Percentiles rank a stretch among this genome's conserved stretches.
These are phyloP conservation scores for Trichaptum fuscoviolaceum DNA, from an alignment of 768 basidiomycete species.

Conservation along the genomic window DNA sequence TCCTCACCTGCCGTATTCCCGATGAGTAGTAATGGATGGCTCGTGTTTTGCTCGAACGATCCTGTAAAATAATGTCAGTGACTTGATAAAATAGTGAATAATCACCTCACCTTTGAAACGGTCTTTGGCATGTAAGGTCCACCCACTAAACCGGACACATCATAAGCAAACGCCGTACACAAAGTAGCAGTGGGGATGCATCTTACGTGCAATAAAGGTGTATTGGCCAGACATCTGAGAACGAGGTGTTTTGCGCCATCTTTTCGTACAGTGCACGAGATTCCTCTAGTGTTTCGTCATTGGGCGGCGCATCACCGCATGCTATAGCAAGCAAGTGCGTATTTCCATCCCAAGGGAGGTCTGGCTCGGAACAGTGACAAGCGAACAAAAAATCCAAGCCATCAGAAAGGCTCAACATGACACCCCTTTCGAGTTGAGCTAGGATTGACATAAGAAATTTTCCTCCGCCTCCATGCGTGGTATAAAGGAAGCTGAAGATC, in stretches of 20 bases:
- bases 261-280: slow-evolving; percentile 2
- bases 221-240: slow-evolving; percentile 7
- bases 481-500: slow-evolving; percentile 13
- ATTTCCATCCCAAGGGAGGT: not conserved
- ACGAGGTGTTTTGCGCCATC: slow-evolving; percentile 10
- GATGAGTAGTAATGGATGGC: slow-evolving; percentile 22
- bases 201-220: not conserved
- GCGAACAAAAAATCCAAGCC: slow-evolving; percentile 7
- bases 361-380: not conserved
- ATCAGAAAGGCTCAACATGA: slow-evolving; percentile 7
- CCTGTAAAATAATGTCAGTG: not conserved
- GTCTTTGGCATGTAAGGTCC: not conserved
- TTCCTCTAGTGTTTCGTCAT: slow-evolving; percentile 9
- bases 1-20: slow-evolving; percentile 18
- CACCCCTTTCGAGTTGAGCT: slow-evolving; percentile 21
- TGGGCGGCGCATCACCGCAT: slow-evolving; percentile 12
- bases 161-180: not conserved
- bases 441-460: slow-evolving; percentile 15
- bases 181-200: not conserved
- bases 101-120: not conserved
- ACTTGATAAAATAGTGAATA: not conserved
- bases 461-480: slow-evolving; percentile 10
- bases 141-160: not conserved
- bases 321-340: slow-evolving; percentile 6
- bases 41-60: slow-evolving; percentile 14